A percentile compares a stretch with the other conserved stretches of the same genome.
These are phyloP conservation scores for Cinchona pubescens DNA, from an alignment of 257 asterid genomes.

Conservation along the genomic window DNA sequence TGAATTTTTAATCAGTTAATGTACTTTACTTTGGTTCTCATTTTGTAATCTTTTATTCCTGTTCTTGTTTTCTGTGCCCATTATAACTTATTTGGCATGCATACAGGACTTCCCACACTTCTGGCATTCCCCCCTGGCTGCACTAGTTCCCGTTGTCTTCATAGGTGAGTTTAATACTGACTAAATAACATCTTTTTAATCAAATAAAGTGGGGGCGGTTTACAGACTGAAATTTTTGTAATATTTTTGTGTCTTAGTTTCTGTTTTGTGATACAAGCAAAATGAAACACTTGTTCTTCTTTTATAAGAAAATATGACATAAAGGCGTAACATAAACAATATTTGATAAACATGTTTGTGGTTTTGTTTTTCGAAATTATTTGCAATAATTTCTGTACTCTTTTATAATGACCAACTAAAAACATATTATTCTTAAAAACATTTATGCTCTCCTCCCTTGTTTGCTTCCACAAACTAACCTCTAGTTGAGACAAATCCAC, in stretches of 20 bases:
- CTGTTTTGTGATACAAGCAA: too few relatives aligned
- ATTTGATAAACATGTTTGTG: not conserved
- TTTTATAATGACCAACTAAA: not conserved
- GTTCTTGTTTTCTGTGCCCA: constrained; percentile 12
- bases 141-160: constrained; percentile 64
- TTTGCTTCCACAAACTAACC: not conserved
- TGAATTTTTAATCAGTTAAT: not conserved
- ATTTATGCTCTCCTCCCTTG: not conserved
- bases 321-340: not conserved
- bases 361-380: not conserved
- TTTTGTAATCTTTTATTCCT: not conserved
- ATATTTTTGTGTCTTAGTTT: too few relatives aligned
- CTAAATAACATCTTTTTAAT: not conserved
- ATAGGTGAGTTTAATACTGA: constrained; percentile 46
- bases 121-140: constrained; percentile 92
- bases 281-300: too few relatives aligned
- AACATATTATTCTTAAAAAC: too few relatives aligned
- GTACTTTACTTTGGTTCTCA: not conserved
- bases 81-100: constrained; percentile 16
- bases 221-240: not conserved
- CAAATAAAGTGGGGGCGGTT: not conserved
- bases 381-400: not conserved
- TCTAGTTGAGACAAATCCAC: not conserved
- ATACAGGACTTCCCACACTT: constrained; percentile 79
- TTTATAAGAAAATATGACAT: too few relatives aligned